phyloP scores from a whole-genome alignment of 768 basidiomycete species.

The Termitomyces sp. region DNA sequence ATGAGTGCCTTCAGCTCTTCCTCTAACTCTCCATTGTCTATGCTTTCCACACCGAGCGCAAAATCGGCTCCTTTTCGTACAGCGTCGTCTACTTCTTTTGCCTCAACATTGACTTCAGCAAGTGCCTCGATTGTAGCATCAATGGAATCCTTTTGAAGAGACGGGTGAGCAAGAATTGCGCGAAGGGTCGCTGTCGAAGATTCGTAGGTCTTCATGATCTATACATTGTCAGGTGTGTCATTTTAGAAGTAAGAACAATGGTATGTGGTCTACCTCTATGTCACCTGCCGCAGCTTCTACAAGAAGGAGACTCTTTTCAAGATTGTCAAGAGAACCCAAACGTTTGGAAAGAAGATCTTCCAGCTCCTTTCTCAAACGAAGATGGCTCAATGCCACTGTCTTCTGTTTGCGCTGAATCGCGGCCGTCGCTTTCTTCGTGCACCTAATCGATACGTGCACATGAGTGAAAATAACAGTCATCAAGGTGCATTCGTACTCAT shows the following conservation, averaged over 20 bases:
- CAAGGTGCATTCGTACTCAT: constrained; percentile 46
- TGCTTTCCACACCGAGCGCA: constrained; percentile 53
- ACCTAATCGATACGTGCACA: constrained; percentile 36
- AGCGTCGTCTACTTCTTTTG: constrained; percentile 76
- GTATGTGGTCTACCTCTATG: constrained; percentile 57
- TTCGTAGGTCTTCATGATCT: constrained; percentile 84
- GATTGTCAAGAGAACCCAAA: constrained; percentile 62
- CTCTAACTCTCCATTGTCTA: constrained; percentile 58
- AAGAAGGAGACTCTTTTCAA: constrained; percentile 71
- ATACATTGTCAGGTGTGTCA: constrained; percentile 2
- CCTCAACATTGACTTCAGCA: constrained; percentile 77
- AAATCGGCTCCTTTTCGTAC: constrained; percentile 65
- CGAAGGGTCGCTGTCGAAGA: constrained; percentile 76
- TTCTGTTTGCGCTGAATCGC: constrained; percentile 71
- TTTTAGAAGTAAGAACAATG: neutral
- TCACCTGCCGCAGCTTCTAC: constrained; percentile 91
- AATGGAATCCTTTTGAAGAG: constrained; percentile 70
- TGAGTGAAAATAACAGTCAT: constrained; percentile 1
- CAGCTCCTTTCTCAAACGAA: constrained; percentile 78
- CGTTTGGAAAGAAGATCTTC: constrained; percentile 77
- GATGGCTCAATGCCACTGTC: constrained; percentile 63
- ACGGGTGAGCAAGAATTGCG: constrained; percentile 74
- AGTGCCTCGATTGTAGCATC: constrained; percentile 87
- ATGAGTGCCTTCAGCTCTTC: constrained; percentile 59
- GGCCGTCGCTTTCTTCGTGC: constrained; percentile 55